Percentiles rank a stretch among this genome's conserved stretches.
These are phyloP conservation scores for Phytophthora pisi DNA, from an alignment of 352 stramenopile genomes.

Conservation along the genomic window DNA sequence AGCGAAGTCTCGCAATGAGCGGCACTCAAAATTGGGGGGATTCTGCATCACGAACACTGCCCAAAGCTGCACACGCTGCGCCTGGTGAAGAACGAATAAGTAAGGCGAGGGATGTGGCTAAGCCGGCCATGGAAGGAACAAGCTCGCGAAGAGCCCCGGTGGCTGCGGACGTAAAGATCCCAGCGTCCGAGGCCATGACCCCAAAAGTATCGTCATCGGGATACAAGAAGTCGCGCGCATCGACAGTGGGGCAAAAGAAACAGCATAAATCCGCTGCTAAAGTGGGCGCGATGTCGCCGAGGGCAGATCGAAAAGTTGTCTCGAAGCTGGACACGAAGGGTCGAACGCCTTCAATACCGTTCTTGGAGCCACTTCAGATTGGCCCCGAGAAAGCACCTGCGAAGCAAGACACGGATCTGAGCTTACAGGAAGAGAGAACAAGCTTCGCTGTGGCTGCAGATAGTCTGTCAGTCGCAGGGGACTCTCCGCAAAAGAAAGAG, in stretches of 20 bases:
- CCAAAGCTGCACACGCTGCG: not conserved
- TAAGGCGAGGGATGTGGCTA: not conserved
- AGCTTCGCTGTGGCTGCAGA: slow-evolving; percentile 5
- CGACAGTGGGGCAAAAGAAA: slow-evolving; percentile 23
- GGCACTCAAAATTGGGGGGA: slow-evolving; percentile 3
- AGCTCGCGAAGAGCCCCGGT: not conserved
- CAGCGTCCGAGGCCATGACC: slow-evolving; percentile 4
- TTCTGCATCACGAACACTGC: not conserved
- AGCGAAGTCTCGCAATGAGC: slow-evolving; percentile 28
- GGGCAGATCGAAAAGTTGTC: slow-evolving; percentile 13
- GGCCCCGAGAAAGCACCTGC: slow-evolving; percentile 24
- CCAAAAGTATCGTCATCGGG: slow-evolving; percentile 39
- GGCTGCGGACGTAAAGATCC: slow-evolving; percentile 21
- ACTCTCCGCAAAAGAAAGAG: slow-evolving; percentile 23
- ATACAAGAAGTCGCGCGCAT: slow-evolving; percentile 45
- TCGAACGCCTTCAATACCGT: slow-evolving; percentile 22
- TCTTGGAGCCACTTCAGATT: slow-evolving; percentile 28
- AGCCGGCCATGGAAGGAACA: not conserved
- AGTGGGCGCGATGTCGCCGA: slow-evolving; percentile 3
- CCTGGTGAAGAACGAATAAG: not conserved
- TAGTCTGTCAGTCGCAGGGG: slow-evolving; percentile 9
- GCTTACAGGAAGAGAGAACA: slow-evolving; percentile 8
- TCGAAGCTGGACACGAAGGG: slow-evolving; percentile 16
- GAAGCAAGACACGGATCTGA: slow-evolving; percentile 18
- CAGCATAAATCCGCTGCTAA: slow-evolving; percentile 14